Base-by-base conservation (phyloP, 2,329 filamentous ascomycete genomes). In the Coniochaeta sp. region DNA sequence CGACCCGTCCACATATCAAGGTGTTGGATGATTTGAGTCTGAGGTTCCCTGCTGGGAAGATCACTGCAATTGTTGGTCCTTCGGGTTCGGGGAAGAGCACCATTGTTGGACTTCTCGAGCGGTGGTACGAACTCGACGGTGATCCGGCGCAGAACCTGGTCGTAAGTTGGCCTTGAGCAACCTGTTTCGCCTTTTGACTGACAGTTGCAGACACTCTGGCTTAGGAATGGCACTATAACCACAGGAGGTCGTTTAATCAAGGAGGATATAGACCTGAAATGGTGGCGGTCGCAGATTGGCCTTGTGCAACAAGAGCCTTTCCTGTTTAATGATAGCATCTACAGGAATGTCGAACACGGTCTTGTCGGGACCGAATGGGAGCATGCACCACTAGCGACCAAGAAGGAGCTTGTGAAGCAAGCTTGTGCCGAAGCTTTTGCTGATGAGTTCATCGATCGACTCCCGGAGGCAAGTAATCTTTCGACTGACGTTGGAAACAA, bases 51-150 rank as follows among this genome's bases (percentile, higher is more conserved):
- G 86, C 85, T 0, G 88, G 89, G 1, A 86, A 87, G 51, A 85
- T 86, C 49, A 88, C 88, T 1, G 89, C 89, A 0, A 77, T 95
- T 18, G 86, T 91, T 10, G 90, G 90, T 2, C 82, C 89, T 9
- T 95, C 89, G 0, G 85, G 87, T 0, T 90, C 86, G 4, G 90
- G 90, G 3, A 95, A 95, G 67, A 90, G 85, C 49, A 95, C 89
- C 0, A 81, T 89, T 26, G 81, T 89, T 1, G 82, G 82, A 0
- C 68, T 90, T 1, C 68, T 89, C 3, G 82, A 89, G 61, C 71
- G 86, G 47, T 90, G 85, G 83, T 91, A 91, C 61, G 79, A 82
- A 14, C 71, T 78, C 49, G 68, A 76, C 50, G 62, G 73, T 22
- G 70, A 76, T 27, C 71, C 28, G 12, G 26, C 45, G 2, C 24